Conservation (phyloP, 169 alveolate species). For the Eimeria praecox region DNA sequence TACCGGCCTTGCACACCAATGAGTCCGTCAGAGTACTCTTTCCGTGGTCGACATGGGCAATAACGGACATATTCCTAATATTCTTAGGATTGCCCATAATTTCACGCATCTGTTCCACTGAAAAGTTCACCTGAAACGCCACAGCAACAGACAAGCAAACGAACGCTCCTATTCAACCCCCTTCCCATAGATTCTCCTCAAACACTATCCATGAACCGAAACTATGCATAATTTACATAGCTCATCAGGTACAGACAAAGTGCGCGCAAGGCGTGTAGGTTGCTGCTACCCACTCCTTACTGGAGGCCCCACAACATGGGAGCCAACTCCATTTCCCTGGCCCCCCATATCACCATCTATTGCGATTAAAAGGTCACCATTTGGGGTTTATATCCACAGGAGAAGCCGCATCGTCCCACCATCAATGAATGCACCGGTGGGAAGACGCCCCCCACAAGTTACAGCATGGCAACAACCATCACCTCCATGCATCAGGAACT, state of each 20-base stretch:
- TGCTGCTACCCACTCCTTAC: too few species aligned
- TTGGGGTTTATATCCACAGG: not conserved
- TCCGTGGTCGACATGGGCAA: constrained; percentile 99
- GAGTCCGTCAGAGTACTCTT: constrained; percentile 99
- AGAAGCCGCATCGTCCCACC: not conserved
- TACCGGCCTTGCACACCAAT: constrained; percentile 99
- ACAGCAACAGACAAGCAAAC: not conserved
- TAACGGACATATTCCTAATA: constrained; percentile 99
- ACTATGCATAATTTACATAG: not conserved
- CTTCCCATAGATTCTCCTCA: not conserved
- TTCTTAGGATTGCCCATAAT: constrained; percentile 99
- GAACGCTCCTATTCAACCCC: not conserved
- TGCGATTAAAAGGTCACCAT: not conserved
- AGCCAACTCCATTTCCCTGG: not conserved
- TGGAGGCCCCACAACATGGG: not conserved
- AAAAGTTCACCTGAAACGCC: constrained; percentile 94
- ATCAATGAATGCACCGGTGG: constrained; percentile 15
- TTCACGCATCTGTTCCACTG: constrained; percentile 99
- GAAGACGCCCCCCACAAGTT: constrained; percentile 16
- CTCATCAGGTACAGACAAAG: not conserved
- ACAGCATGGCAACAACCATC: not conserved
- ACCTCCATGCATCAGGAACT: not conserved
- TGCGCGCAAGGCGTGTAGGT: not conserved
- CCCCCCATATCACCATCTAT: not conserved
- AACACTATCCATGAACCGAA: not conserved